Evolutionary conservation across 1,284 basidiomycete species (phyloP).

Genomic region (Lentinus polychrous): DNA sequence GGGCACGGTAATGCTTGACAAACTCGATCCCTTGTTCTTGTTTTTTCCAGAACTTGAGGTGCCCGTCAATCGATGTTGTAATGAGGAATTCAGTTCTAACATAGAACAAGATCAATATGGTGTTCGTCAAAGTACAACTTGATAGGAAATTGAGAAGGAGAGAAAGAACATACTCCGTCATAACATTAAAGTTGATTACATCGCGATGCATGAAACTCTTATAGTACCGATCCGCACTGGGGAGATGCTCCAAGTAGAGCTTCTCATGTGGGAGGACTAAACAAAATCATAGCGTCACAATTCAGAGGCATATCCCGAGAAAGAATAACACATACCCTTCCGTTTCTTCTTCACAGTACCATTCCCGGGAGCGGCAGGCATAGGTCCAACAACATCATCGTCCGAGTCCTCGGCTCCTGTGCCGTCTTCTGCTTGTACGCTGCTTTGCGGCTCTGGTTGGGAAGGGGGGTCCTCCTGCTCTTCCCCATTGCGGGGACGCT

Average conservation of each 20-base stretch:
- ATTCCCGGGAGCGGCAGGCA: conserved; percentile 39
- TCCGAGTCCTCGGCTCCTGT: conserved; percentile 36
- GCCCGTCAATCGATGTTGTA: conserved; percentile 92
- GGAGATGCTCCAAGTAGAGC: conserved; percentile 88
- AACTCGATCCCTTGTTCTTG: conserved; percentile 90
- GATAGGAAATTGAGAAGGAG: neutral
- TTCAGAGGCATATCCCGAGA: conserved; percentile 35
- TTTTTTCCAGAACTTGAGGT: conserved; percentile 99
- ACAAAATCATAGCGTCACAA: neutral
- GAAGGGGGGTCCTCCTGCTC: conserved; percentile 11
- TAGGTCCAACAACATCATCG: conserved; percentile 72
- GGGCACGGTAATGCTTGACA: conserved; percentile 91
- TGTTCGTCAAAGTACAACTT: neutral
- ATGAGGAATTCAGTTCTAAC: conserved; percentile 86
- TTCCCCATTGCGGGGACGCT: conserved; percentile 44
- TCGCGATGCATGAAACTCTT: conserved; percentile 99
- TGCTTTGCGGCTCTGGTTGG: conserved; percentile 8
- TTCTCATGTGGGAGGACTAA: conserved; percentile 70
- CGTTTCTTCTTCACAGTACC: conserved; percentile 56
- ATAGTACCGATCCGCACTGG: conserved; percentile 88
- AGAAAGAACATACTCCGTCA: conserved; percentile 61
- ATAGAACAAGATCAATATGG: neutral
- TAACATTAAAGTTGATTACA: conserved; percentile 79
- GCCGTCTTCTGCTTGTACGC: conserved; percentile 17
- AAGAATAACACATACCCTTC: conserved; percentile 44